Base-by-base conservation (phyloP, 106 monocot species). In the Iris macrosiphon region DNA sequence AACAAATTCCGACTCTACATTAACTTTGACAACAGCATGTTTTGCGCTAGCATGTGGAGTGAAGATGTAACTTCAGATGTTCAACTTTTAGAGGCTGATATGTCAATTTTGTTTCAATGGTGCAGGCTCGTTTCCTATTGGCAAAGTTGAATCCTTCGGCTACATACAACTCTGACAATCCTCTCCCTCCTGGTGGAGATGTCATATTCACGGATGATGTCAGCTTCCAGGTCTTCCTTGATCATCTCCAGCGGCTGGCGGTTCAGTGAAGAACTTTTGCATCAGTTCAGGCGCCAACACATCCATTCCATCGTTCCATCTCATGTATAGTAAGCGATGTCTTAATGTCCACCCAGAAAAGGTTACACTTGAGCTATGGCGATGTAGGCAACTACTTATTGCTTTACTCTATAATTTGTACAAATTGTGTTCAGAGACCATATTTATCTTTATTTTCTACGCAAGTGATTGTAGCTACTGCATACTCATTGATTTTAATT, bases 141-240 rank as follows among this genome's bases (percentile, higher is more conserved):
- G 88, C 83, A 15, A 89, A 76, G 50, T 40, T 89, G 48, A 92
- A 92, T 50, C 92, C 92, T 45, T 92, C 92, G 3, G 85, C 74
- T 9, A 76, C 85, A 11, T 79, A 92, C 61, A 86, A 82, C 65
- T 82, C 91, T 2, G 71, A 79, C 55, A 73, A 69, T 49, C 72
- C 67, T 24, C 69, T 78, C 0, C 61, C 72, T 26, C 78, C 74
- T 31, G 92, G 92, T 22, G 86, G 92, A 4, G 92, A 92, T 31
- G 30, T 92, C 60, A 70, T 92, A 60, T 86, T 82, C 73, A 92
- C 86, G 0, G 92, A 92, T 60, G 92, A 92, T 61, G 92, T 92
- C 32, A 86, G 86, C 79, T 86, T 86, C 31, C 70, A 92, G 42
- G 79, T 86, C 20, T 92, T 92, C 79, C 62, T 86, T 64, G 92